These are phyloP conservation scores for Fusarium neocosmosporiellum DNA, from an alignment of 2,329 filamentous ascomycete species.

Conservation along the genomic window DNA sequence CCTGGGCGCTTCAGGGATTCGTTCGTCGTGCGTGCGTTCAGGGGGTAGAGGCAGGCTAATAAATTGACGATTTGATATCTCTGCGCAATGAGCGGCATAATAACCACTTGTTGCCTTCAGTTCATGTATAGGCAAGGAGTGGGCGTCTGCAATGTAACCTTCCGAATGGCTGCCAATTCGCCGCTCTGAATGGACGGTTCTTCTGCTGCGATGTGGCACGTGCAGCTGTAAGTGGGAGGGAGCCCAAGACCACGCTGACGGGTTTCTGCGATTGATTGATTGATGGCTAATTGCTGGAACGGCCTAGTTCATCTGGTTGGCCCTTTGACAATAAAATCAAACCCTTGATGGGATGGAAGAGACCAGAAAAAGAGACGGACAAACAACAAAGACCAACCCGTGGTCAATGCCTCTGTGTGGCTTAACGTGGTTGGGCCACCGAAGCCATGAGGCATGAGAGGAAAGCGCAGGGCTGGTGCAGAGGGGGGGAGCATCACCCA, in stretches of 20 bases:
- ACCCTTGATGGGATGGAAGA: background rate
- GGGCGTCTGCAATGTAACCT: conserved; percentile 22
- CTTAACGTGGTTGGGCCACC: conserved; percentile 16
- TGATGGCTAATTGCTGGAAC: background rate
- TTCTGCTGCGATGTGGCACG: background rate
- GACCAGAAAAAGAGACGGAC: background rate
- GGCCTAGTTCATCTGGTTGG: background rate
- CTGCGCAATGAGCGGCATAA: conserved; percentile 21
- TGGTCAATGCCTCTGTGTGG: conserved; percentile 30
- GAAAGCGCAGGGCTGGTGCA: background rate
- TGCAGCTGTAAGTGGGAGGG: background rate
- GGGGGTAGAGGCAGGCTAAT: conserved; percentile 6
- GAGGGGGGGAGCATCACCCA: background rate
- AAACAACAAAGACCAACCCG: background rate
- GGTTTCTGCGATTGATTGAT: background rate
- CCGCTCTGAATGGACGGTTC: background rate
- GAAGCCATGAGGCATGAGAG: conserved; percentile 8
- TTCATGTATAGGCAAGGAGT: background rate
- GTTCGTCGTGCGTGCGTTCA: conserved; percentile 3
- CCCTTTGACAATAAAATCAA: background rate
- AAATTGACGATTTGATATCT: conserved; percentile 10
- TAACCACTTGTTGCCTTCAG: conserved; percentile 1
- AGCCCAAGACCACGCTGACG: background rate
- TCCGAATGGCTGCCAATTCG: background rate
- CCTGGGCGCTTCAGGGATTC: conserved; percentile 20